Percentiles rank a stretch among this genome's conserved stretches.
Evolutionary conservation across 345 rosid species (phyloP).

Genomic region (Excoecaria agallocha): DNA sequence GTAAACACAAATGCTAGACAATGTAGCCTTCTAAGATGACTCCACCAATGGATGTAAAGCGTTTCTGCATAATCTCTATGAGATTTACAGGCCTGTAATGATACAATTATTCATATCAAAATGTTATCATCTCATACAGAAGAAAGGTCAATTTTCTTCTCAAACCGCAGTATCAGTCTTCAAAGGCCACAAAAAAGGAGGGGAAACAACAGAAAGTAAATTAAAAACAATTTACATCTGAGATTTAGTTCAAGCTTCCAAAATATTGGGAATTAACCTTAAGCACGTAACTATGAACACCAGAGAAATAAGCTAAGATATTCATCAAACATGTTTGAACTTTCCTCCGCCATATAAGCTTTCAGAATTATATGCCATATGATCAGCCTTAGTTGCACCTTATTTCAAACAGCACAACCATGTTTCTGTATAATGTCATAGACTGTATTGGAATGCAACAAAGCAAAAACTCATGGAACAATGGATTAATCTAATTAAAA

Average conservation of each 20-base stretch:
- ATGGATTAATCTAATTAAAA: neutral
- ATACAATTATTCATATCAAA: conserved; percentile 14
- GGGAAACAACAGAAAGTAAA: neutral
- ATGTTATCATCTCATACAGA: conserved; percentile 13
- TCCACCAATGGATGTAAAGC: conserved; percentile 76
- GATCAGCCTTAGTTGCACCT: too few species aligned
- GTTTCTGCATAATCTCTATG: conserved; percentile 69
- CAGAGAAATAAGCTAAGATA: neutral
- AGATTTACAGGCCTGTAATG: conserved; percentile 76
- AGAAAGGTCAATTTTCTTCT: too few species aligned
- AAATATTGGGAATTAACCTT: conserved; percentile 1
- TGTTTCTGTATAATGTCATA: neutral
- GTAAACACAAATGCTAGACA: conserved; percentile 53
- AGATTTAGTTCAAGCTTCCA: conserved; percentile 2
- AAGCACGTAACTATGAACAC: neutral
- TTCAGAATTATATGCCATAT: neutral
- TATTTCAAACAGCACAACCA: neutral
- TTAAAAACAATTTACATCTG: neutral
- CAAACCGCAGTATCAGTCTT: neutral
- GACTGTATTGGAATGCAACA: neutral
- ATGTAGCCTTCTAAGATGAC: conserved; percentile 75
- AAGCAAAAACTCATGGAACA: neutral
- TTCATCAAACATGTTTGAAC: too few species aligned
- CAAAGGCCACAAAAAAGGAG: neutral
- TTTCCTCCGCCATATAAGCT: neutral